Evolutionary conservation across 306 rosid genomes (phyloP), one percentile per base, ranked within the genome.

Genomic region (Phaseolus lunatus): DNA sequence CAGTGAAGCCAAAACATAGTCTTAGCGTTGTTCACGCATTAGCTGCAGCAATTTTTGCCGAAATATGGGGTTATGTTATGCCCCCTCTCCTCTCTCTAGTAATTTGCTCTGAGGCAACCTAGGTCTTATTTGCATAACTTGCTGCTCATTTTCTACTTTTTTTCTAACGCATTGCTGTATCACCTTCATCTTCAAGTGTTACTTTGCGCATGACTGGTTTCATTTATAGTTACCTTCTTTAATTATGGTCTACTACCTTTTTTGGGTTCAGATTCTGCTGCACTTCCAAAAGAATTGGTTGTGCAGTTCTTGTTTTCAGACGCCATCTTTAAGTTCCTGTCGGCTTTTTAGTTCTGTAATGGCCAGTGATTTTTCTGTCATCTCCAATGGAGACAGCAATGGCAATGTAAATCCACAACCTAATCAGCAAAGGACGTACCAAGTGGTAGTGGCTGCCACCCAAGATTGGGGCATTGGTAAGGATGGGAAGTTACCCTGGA

Each of bases 391-490:
- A 13, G n/a, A 50, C 22, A 52, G 41, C 57, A 53, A 23, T 45
- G 93, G 86, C 26, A 87, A 68, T 80, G 84, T 73, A 22, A 89
- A 77, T 53, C 72, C 86, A 26, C 86, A 44, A 16, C 79, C 86
- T 29, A 80, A 70, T 81, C 90, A 81, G 3, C 91, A 37, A 77
- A 90, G 99, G 89, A 86, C 88, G 66, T 95, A 88, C 85, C 97
- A 92, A 88, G 97, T 91, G 58, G 93, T 95, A 10, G 99, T 92
- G 84, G 97, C 97, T 79, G 96, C 97, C 14, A 92, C 97, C 49
- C 82, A 43, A 69, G 89, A 88, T 43, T 84, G 86, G 97, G 99
- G 99, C 29, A 95, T 95, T 47, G 97, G 93, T 12, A 92, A 89
- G 85, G 91, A 91, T 87, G 99, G 97, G 31, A 85, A 89, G 63